Evolutionary conservation across 345 rosid species (phyloP), one percentile per base, ranked within the genome.

Genomic region (Schrenkiella parvula): DNA sequence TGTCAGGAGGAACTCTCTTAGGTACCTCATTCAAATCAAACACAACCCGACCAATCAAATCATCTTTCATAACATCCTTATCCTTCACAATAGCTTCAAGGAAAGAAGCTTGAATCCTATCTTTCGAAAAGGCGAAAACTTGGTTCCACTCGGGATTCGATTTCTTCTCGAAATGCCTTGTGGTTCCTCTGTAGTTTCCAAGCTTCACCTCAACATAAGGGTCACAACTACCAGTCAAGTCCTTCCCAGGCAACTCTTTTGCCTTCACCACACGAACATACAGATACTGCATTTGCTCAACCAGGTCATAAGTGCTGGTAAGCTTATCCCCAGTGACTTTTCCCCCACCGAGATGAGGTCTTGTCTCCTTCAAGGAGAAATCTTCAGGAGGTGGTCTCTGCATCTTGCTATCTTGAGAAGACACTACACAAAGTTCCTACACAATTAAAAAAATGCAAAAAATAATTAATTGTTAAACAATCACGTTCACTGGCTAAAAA

Each of bases 191-290:
- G 67, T 90, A 92, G 82, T 92, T 92, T 44, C 98, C 97, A 12
- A 92, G 89, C 81, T 73, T 92, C 48, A 92, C 96, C 75, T 92
- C 98, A 17, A 86, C 97, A 46, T 90, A 92, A 39, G 98, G 98
- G 67, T 92, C 97, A 64, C 89, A 86, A 60, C 88, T 88, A 15
- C 98, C 98, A 0, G 98, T 92, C n/a, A 90, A 71, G 34, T 90
- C 96, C 54, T 92, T 92, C 2, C 38, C 85, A 2, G 98, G 98
- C 5, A 92, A 81, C 37, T 90, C 98, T 81, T 80, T 92, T 12
- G 98, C 98, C 81, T 92, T 92, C 4, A 87, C 98, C 10, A 90
- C 97, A 44, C 96, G 93, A 56, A 92, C 95, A 60, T 90, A 92
- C 3, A 92, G 91, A 75, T 92, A 92, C 32, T 90, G 91, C 97